Evolutionary conservation across 305 asterid species (phyloP).

Genomic region (Fraxinus nigra): DNA sequence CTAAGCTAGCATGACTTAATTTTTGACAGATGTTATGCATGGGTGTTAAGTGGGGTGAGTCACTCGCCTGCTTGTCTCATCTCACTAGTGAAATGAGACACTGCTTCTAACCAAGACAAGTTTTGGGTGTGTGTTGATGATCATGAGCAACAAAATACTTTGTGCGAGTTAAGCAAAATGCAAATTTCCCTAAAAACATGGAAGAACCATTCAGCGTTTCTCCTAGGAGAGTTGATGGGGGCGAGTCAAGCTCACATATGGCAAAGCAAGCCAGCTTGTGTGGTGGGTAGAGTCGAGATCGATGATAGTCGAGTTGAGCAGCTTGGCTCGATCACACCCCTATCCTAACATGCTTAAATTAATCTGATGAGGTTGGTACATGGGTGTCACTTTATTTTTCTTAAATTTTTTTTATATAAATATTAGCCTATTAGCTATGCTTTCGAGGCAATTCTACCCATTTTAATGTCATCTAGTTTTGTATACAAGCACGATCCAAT

Average conservation of each 20-base stretch:
- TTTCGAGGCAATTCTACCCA: background rate
- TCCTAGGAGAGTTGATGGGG: background rate
- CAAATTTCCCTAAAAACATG: background rate
- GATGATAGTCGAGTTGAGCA: background rate
- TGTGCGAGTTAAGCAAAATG: background rate
- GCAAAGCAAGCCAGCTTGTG: background rate
- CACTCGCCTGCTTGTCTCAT: background rate
- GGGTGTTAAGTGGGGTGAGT: background rate
- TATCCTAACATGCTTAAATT: background rate
- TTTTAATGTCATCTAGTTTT: background rate
- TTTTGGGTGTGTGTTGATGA: background rate
- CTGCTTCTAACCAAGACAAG: background rate
- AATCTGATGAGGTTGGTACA: background rate
- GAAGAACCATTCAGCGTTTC: background rate
- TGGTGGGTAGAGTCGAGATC: background rate
- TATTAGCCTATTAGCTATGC: background rate
- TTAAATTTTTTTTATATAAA: too few species aligned
- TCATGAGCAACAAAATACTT: background rate
- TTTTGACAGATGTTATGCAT: background rate
- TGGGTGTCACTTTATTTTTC: background rate
- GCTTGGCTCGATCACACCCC: background rate
- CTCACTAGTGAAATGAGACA: background rate
- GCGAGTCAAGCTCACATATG: background rate
- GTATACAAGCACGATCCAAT: background rate
- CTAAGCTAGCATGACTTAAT: background rate